A percentile compares a stretch with the other conserved stretches of the same genome.
phyloP scores from a whole-genome alignment of 176 grass and related monocot species.

The Hordeum vulgare region MorexV3_pseudomolecules_assembly NC_058521.1:10337932-10338431 shows the following conservation, averaged over 20 bases:
- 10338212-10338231: no score
- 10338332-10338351: no score
- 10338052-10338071: neutral
- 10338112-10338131: neutral
- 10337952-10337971: conserved; percentile 63
- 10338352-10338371: no score
- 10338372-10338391: no score
- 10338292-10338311: no score
- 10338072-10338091: neutral
- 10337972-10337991: conserved; percentile 27
- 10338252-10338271: no score
- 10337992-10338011: neutral
- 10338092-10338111: neutral
- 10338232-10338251: no score
- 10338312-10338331: no score
- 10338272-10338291: no score
- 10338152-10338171: conserved; percentile 32
- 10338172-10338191: neutral
- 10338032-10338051: neutral
- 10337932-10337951: conserved; percentile 40
- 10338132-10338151: neutral
- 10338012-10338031: conserved; percentile 3
- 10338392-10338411: no score
- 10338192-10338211: no score
- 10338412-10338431: no score